These are phyloP conservation scores for Cydonia oblonga DNA, from an alignment of 331 rosid genomes.

Conservation along the genomic window DNA sequence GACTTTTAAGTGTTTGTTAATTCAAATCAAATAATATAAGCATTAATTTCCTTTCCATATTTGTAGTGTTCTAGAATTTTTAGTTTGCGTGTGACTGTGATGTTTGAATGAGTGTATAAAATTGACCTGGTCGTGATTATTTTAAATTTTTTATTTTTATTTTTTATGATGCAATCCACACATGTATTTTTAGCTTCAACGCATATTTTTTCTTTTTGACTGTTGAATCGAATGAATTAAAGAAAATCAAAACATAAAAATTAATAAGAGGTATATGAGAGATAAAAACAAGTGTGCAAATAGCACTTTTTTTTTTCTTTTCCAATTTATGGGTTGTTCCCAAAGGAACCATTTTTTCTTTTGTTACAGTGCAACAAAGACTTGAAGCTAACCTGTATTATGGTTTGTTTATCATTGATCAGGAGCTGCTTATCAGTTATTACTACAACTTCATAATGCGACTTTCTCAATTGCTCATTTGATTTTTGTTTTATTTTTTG, in stretches of 20 bases:
- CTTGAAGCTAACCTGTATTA: not conserved
- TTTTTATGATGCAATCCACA: accelerated
- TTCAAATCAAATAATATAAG: not conserved
- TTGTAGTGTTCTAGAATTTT: not conserved
- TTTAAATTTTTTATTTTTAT: too few species aligned
- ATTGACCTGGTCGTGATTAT: not conserved
- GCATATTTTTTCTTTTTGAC: too few species aligned
- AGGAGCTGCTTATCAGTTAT: too few species aligned
- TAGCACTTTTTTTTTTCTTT: too few species aligned
- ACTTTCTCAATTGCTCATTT: too few species aligned
- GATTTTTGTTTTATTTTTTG: not conserved
- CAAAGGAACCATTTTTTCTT: not conserved
- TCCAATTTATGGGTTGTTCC: not conserved
- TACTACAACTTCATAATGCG: too few species aligned
- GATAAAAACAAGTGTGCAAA: too few species aligned
- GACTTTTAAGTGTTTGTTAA: not conserved
- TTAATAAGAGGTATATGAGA: too few species aligned
- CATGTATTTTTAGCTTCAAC: accelerated
- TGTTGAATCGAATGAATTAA: accelerated
- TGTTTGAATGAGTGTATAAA: not conserved
- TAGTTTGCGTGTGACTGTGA: not conserved
- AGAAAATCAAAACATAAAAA: accelerated
- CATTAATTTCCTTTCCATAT: not conserved
- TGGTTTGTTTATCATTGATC: too few species aligned
- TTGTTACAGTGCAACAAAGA: not conserved